Evolutionary conservation across 768 basidiomycete species (phyloP).

Genomic region (Psilocybe tampanensis): DNA sequence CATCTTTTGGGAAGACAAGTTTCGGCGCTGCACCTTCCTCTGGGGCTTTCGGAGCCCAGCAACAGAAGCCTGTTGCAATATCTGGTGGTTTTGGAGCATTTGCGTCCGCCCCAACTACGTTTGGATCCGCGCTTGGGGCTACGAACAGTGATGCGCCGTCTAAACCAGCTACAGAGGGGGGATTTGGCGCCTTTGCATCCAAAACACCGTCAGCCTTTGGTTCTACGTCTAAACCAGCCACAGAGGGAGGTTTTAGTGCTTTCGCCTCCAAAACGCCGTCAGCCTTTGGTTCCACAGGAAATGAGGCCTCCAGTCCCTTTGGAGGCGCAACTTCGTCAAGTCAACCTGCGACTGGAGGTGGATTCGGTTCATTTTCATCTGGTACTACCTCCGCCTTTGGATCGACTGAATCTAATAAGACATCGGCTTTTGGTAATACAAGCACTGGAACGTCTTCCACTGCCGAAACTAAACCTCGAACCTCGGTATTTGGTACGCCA

Average conservation of each 20-base stretch:
- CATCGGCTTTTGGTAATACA: not conserved
- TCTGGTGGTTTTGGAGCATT: constrained; percentile 23
- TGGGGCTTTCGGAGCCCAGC: constrained; percentile 22
- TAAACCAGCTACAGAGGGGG: constrained; percentile 16
- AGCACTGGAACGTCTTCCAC: not conserved
- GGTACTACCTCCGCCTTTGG: not conserved
- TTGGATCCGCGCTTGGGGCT: constrained; percentile 25
- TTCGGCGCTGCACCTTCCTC: constrained; percentile 13
- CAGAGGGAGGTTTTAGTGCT: constrained; percentile 7
- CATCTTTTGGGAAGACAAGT: constrained; percentile 31
- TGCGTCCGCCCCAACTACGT: constrained; percentile 25
- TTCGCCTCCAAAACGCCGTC: not conserved
- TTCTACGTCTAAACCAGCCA: not conserved
- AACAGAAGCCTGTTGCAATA: not conserved
- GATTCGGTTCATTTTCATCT: not conserved
- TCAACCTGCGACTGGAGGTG: not conserved
- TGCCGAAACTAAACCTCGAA: constrained; percentile 7
- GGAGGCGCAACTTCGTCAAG: constrained; percentile 9
- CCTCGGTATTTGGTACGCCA: constrained; percentile 22
- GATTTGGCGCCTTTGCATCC: constrained; percentile 32
- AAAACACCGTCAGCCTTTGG: constrained; percentile 2
- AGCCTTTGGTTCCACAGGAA: constrained; percentile 16
- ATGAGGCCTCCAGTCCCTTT: no score
- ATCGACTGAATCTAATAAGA: not conserved
- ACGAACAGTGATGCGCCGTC: not conserved